Conservation (phyloP, 768 basidiomycete genomes). For the Macrolepiota albuminosa region DNA sequence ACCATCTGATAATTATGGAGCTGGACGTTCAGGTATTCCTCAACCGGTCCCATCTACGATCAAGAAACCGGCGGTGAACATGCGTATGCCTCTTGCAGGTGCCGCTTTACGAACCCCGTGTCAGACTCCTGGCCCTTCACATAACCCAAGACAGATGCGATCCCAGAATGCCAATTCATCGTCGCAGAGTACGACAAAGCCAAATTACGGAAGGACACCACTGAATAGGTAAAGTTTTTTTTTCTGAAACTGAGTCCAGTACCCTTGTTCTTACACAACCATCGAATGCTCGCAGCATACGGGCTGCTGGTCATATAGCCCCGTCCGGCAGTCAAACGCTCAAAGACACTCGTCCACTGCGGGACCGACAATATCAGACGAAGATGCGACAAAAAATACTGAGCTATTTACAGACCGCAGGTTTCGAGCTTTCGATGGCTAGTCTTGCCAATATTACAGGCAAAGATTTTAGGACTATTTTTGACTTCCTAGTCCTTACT, state of each 20-base stretch:
- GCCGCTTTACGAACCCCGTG: constrained; percentile 61
- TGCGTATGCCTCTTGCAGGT: constrained; percentile 70
- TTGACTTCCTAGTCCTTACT: constrained; percentile 67
- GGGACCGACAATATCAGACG: constrained; percentile 67
- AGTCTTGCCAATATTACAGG: constrained; percentile 75
- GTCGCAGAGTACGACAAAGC: constrained; percentile 64
- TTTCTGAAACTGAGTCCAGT: constrained; percentile 2
- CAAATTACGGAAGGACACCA: constrained; percentile 68
- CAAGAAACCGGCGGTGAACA: constrained; percentile 61
- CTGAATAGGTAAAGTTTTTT: constrained; percentile 51
- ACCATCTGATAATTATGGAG: constrained; percentile 42
- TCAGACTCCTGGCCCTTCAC: constrained; percentile 30
- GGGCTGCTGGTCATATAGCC: constrained; percentile 46
- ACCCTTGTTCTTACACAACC: not conserved
- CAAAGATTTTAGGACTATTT: constrained; percentile 83
- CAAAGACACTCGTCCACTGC: constrained; percentile 76
- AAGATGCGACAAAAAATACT: constrained; percentile 78
- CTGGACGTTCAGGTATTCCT: constrained; percentile 52
- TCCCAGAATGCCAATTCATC: constrained; percentile 68
- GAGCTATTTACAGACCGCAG: constrained; percentile 60
- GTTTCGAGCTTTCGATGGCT: constrained; percentile 63
- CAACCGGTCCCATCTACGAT: constrained; percentile 65
- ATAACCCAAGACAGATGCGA: constrained; percentile 63
- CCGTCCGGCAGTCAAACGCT: constrained; percentile 49
- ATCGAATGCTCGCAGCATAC: constrained; percentile 43